Conservation (phyloP, 352 stramenopile species). For the Globisporangium heterothallicum region DNA sequence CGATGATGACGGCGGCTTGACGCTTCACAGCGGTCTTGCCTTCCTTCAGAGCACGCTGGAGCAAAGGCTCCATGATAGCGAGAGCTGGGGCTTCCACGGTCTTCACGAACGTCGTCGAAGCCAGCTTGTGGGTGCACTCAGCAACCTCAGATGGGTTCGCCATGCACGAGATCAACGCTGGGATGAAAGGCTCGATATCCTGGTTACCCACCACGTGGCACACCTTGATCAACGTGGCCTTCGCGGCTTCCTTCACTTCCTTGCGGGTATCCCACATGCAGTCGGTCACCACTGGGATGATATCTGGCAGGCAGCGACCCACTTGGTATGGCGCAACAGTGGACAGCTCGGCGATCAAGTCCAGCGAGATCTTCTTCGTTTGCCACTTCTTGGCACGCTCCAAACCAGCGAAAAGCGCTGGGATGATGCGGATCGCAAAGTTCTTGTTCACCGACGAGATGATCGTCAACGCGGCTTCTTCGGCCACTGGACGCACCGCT, state of each 20-base stretch:
- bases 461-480: slow-evolving; percentile 78
- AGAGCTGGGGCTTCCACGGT: slow-evolving; percentile 95
- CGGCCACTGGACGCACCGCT: slow-evolving; percentile 49
- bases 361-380: slow-evolving; percentile 94
- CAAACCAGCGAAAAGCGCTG: slow-evolving; percentile 88
- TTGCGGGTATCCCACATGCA: slow-evolving; percentile 99
- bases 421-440: slow-evolving; percentile 81
- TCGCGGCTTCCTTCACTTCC: slow-evolving; percentile 94
- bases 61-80: slow-evolving; percentile 96
- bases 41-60: slow-evolving; percentile 94
- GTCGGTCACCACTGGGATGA: slow-evolving; percentile 96
- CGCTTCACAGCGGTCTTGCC: slow-evolving; percentile 96
- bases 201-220: slow-evolving; percentile 98
- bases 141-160: slow-evolving; percentile 96
- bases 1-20: slow-evolving; percentile 97
- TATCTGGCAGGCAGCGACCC: slow-evolving; percentile 92
- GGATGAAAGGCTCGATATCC: slow-evolving; percentile 99
- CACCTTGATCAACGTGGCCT: slow-evolving; percentile 92
- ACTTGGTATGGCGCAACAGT: slow-evolving; percentile 93
- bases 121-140: slow-evolving; percentile 98
- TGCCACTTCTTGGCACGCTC: slow-evolving; percentile 93
- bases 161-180: slow-evolving; percentile 95
- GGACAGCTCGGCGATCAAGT: slow-evolving; percentile 91
- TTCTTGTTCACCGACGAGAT: slow-evolving; percentile 84
- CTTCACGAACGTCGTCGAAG: slow-evolving; percentile 99